Evolutionary conservation across 1,139 yeast genomes (phyloP), one percentile per base, ranked within the genome.

Genomic region (Pichia sp.): DNA sequence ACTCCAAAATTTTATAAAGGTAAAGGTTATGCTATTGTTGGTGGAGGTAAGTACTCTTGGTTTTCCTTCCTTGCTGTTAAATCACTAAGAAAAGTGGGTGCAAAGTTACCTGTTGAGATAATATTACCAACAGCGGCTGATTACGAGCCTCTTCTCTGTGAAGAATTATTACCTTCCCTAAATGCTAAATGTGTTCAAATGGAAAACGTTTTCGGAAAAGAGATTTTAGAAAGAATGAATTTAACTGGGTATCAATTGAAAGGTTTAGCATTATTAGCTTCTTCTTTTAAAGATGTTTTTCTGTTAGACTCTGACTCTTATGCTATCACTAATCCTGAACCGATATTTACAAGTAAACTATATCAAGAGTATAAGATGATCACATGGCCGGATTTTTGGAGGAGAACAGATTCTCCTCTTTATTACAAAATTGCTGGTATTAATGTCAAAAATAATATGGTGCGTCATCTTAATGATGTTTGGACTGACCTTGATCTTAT

Each of bases 361-460:
- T 58, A 50, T 41, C 32, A 49, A 26, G 45, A 52, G 14, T 51
- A 48, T 38, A 51, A 52, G 20, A 56, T 58, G 61, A 51, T 64
- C 30, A 61, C 77, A 17, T 78, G 84, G 84, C 84, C 84, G 10
- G 84, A 78, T 55, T 78, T 72, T 54, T 78, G 84, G 84, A 64
- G 70, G 52, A 66, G 83, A 51, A 69, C 80, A 1, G 73, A 76
- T 1, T 72, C 77, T n/a, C 84, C 84, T 2, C 57, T 59, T 31
- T 78, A 66, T 49, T 78, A 76, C 52, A 68, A 74, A 22, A 69
- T 77, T 43, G 74, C 80, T 2, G 75, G 70, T 8, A 51, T 49
- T 26, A 43, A 47, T n/a, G 35, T 56, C 22, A 50, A 53, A 20
- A 35, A 39, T 21, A 36, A 46, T 20, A 51, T 52, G 39, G 45